Percentiles rank a stretch among this genome's conserved stretches.
Evolutionary conservation across 495 filamentous ascomycete species (phyloP).

Genomic region (Penicillium cataractarum): DNA sequence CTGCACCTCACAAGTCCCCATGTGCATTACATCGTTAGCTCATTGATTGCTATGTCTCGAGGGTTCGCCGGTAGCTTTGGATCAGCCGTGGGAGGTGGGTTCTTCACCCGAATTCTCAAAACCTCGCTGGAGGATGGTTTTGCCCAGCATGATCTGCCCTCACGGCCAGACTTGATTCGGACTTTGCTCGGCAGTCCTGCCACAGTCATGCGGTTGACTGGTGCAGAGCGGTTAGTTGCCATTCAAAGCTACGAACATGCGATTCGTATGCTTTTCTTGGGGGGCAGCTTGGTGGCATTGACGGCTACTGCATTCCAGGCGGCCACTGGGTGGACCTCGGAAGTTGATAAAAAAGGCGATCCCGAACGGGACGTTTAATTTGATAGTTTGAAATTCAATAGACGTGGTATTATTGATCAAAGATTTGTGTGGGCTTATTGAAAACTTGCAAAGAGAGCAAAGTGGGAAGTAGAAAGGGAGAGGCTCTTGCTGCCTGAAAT

Average conservation of each 20-base stretch:
- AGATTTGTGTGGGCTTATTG: neutral
- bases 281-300: conserved; percentile 57
- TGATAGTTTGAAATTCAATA: neutral
- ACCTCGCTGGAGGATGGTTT: conserved; percentile 60
- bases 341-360: conserved; percentile 12
- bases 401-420: neutral
- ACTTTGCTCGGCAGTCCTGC: conserved; percentile 71
- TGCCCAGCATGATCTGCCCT: conserved; percentile 47
- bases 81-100: conserved; percentile 73
- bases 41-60: conserved; percentile 70
- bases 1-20: conserved; percentile 64
- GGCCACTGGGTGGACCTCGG: conserved; percentile 64
- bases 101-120: conserved; percentile 67
- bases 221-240: conserved; percentile 61
- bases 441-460: neutral
- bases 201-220: conserved; percentile 54
- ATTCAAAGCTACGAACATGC: conserved; percentile 64
- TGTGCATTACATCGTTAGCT: conserved; percentile 71
- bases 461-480: neutral
- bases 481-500: no score
- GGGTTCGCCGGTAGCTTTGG: conserved; percentile 78
- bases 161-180: conserved; percentile 58
- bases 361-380: neutral
- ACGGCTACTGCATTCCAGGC: conserved; percentile 63
- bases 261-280: conserved; percentile 59